Evolutionary conservation across 2,329 filamentous ascomycete species (phyloP).

Genomic region (Fusarium succisae): DNA sequence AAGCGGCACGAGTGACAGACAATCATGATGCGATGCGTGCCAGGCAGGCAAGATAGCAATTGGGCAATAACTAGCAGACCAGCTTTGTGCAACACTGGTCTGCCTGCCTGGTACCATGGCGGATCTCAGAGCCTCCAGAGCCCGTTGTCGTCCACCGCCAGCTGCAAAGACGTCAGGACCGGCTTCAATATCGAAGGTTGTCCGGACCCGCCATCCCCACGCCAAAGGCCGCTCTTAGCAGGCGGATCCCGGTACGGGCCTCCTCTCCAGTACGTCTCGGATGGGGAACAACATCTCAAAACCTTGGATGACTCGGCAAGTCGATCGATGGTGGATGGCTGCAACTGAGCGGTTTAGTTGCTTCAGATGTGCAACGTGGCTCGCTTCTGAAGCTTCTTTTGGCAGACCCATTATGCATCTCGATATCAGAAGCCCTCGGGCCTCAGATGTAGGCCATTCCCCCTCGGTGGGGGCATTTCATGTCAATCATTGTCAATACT

Average conservation of each 20-base stretch:
- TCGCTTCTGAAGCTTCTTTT: slow-evolving; percentile 43
- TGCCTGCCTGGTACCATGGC: neutral
- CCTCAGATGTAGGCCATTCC: slow-evolving; percentile 35
- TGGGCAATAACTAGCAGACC: neutral
- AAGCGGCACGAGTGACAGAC: slow-evolving; percentile 23
- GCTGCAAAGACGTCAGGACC: slow-evolving; percentile 13
- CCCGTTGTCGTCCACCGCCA: slow-evolving; percentile 6
- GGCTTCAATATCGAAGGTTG: slow-evolving; percentile 7
- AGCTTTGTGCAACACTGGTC: neutral
- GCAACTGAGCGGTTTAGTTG: slow-evolving; percentile 45
- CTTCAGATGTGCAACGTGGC: slow-evolving; percentile 49
- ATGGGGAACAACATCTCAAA: slow-evolving; percentile 26
- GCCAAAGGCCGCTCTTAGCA: slow-evolving; percentile 25
- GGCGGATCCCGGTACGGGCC: slow-evolving; percentile 33
- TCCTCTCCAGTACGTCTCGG: slow-evolving; percentile 28
- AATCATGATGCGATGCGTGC: slow-evolving; percentile 9
- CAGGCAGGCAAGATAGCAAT: slow-evolving; percentile 1
- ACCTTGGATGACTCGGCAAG: slow-evolving; percentile 32
- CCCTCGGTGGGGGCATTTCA: slow-evolving; percentile 35
- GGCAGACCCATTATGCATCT: slow-evolving; percentile 44
- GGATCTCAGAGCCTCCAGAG: neutral
- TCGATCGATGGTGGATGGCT: slow-evolving; percentile 31
- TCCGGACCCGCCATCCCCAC: slow-evolving; percentile 34
- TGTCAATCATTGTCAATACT: slow-evolving; percentile 31
- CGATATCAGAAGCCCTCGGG: slow-evolving; percentile 40